Percentiles rank a stretch among this genome's conserved stretches.
These are phyloP conservation scores for Mycena epipterygia DNA, from an alignment of 768 basidiomycete species.

Conservation along the genomic window DNA sequence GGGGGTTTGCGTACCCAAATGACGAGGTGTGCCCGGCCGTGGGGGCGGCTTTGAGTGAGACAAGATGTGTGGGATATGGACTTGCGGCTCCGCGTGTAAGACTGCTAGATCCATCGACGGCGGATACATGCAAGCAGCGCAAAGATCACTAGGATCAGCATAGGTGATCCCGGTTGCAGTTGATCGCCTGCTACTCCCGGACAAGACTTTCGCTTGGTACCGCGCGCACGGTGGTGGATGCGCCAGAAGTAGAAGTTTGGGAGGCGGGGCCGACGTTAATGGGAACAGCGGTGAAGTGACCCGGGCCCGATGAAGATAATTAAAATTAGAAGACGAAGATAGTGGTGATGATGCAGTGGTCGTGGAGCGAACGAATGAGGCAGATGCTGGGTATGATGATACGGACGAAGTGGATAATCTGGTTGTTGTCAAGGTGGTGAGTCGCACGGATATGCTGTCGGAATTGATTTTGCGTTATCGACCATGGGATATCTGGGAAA, in stretches of 20 bases:
- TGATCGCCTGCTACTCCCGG: constrained; percentile 1
- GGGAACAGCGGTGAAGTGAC: neutral
- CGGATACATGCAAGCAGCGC: constrained; percentile 7
- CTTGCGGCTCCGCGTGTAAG: constrained; percentile 11
- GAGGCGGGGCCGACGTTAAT: constrained; percentile 4
- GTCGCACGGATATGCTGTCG: neutral
- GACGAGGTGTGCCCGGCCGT: neutral
- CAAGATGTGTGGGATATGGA: neutral
- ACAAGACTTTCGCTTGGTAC: neutral
- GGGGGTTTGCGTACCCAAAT: neutral
- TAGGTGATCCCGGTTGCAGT: neutral
- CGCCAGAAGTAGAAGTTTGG: neutral
- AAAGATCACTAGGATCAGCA: neutral
- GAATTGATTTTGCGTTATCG: neutral
- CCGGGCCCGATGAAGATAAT: neutral
- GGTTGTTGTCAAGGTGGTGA: constrained; percentile 7
- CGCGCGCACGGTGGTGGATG: neutral
- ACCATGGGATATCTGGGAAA: constrained; percentile 4
- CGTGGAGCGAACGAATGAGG: neutral
- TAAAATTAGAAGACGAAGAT: constrained; percentile 17
- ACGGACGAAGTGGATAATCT: neutral
- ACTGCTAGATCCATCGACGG: constrained; percentile 1
- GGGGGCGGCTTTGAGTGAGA: neutral
- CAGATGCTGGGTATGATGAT: neutral
- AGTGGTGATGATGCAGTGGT: neutral